Evolutionary conservation across 2,329 filamentous ascomycete species (phyloP), one percentile per base, ranked within the genome.

Genomic region (Hymenoscyphus fructigenus): DNA sequence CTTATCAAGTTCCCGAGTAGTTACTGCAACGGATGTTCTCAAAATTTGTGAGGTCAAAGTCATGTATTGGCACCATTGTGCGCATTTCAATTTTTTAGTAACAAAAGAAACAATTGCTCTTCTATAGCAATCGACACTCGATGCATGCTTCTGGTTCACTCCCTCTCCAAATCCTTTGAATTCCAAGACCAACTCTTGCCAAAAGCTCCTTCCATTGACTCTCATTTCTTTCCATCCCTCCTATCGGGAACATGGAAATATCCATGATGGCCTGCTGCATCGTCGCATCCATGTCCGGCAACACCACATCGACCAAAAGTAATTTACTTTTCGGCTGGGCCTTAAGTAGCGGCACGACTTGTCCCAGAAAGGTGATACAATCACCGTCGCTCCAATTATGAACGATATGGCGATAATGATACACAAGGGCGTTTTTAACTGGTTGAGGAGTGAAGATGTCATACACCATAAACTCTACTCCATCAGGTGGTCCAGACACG

Each of bases 401-500:
- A 36, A 71, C 60, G 29, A 72, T 69, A 58, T 69, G 69, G 17
- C 68, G 67, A 34, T 65, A 69, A 57, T 71, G 61, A 53, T 72
- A 72, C 15, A 69, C 55, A 55, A 38, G 9, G 9, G 67, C 69
- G 26, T 66, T 57, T 53, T 69, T 70, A 29, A 71, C 64, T 2
- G 67, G 65, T 12, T 71, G 71, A 4, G 70, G 66, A 12, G 55
- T 70, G 57, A 71, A 72, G 50, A 72, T 68, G 56, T 77, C 74
- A 63, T 79, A 70, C 1, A 67, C 61, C 71, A 76, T 73, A 9
- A 70, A 67, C 59, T 73, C 72, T 38, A 79, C 73, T 60, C 74
- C 60, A 14, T 57, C 28, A 29, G 65, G 65, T 14, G 67, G 67
- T 1, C 15, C 34, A 7, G 63, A 34, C 5, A 69, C 61, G 10